A percentile compares a stretch with the other conserved stretches of the same genome.
phyloP scores from a whole-genome alignment of 495 filamentous ascomycete genomes.

The Saxophila tyrrhenica region DNA sequence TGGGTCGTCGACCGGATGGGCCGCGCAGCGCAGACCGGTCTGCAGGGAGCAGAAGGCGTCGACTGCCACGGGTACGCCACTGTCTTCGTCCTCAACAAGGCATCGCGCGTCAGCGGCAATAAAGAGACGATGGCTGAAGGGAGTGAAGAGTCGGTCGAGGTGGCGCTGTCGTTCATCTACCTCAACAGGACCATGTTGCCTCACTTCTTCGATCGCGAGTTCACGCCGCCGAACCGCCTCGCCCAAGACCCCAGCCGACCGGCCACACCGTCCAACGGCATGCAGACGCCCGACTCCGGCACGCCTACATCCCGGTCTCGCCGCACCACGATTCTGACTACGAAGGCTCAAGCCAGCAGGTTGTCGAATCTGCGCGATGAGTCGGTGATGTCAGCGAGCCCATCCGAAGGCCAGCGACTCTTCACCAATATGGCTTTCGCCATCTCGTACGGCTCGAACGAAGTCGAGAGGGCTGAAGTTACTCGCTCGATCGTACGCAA shows the following conservation, averaged over 20 bases:
- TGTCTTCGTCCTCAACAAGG: slow-evolving; percentile 23
- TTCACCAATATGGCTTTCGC: slow-evolving; percentile 76
- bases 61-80: slow-evolving; percentile 27
- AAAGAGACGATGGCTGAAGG: neutral
- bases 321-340: slow-evolving; percentile 7
- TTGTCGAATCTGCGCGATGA: slow-evolving; percentile 8
- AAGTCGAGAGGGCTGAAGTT: slow-evolving; percentile 39
- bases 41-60: slow-evolving; percentile 17
- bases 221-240: slow-evolving; percentile 2
- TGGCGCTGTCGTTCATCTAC: slow-evolving; percentile 28
- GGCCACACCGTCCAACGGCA: slow-evolving; percentile 18
- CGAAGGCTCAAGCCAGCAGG: neutral
- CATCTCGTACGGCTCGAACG: slow-evolving; percentile 54
- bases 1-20: slow-evolving; percentile 32
- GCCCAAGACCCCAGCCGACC: neutral
- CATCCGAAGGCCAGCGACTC: slow-evolving; percentile 22
- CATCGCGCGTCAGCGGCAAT: slow-evolving; percentile 19
- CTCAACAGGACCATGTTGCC: slow-evolving; percentile 27
- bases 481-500: slow-evolving; percentile 42
- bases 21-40: slow-evolving; percentile 10
- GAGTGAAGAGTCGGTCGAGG: slow-evolving; percentile 16
- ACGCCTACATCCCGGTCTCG: slow-evolving; percentile 23
- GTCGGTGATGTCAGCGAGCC: slow-evolving; percentile 12
- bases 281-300: slow-evolving; percentile 8
- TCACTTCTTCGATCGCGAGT: slow-evolving; percentile 24